Evolutionary conservation across 2,329 filamentous ascomycete species (phyloP).

Genomic region (Ophiostoma pallidulum): DNA sequence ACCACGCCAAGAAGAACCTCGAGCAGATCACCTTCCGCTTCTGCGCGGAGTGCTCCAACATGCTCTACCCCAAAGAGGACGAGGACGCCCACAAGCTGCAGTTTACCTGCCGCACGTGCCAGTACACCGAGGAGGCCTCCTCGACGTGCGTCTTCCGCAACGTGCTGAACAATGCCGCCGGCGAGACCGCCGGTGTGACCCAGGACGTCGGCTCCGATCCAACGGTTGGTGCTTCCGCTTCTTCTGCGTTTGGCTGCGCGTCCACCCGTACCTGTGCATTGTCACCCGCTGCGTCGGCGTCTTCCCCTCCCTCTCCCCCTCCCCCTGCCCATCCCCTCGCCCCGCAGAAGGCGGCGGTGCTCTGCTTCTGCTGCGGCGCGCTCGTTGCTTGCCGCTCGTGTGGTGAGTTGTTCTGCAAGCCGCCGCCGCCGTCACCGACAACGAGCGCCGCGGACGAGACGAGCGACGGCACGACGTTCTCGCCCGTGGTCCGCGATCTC

Average conservation of each 20-base stretch:
- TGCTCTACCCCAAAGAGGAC: constrained; percentile 96
- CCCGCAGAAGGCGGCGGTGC: constrained; percentile 20
- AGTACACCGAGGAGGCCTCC: constrained; percentile 76
- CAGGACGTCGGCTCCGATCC: constrained; percentile 96
- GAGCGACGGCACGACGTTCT: background rate
- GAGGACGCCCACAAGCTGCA: constrained; percentile 72
- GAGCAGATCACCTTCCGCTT: constrained; percentile 95
- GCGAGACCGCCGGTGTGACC: constrained; percentile 93
- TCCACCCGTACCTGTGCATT: constrained; percentile 8
- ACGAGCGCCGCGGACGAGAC: constrained; percentile 9
- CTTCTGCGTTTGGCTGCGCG: constrained; percentile 1
- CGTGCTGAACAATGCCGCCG: constrained; percentile 79
- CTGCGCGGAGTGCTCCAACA: constrained; percentile 97
- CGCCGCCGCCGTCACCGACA: constrained; percentile 8
- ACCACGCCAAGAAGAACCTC: constrained; percentile 39
- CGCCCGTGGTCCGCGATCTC: background rate
- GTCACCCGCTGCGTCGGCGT: constrained; percentile 3
- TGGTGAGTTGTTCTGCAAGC: constrained; percentile 18
- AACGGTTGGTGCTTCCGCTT: constrained; percentile 67
- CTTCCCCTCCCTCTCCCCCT: constrained; percentile 4
- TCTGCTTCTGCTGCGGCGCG: constrained; percentile 39
- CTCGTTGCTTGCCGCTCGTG: constrained; percentile 36
- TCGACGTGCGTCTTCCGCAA: constrained; percentile 95
- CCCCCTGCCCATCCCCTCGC: constrained; percentile 6
- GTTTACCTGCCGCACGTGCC: constrained; percentile 93